Evolutionary conservation across 129 eudicot genomes (phyloP).

Genomic region (Kitagawia praeruptora): DNA sequence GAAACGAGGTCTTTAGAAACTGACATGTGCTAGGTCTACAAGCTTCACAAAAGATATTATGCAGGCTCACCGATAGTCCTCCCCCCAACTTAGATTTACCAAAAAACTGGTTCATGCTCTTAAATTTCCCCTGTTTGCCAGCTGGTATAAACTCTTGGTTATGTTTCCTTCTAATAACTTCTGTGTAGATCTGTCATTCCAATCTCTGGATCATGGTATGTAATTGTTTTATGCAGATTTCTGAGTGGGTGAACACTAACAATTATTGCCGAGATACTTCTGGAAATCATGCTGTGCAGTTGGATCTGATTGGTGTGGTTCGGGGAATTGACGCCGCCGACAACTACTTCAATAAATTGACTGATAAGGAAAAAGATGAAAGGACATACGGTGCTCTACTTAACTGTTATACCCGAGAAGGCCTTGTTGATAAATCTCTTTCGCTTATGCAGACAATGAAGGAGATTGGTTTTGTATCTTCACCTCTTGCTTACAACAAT

Average conservation of each 20-base stretch:
- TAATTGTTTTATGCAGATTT: slow-evolving; percentile 23
- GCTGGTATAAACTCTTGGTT: neutral
- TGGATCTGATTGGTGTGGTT: slow-evolving; percentile 36
- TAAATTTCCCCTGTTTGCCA: neutral
- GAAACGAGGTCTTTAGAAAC: neutral
- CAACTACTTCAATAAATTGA: slow-evolving; percentile 23
- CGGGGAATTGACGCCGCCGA: slow-evolving; percentile 37
- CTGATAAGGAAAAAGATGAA: slow-evolving; percentile 19
- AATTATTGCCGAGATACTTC: slow-evolving; percentile 17
- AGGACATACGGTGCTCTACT: slow-evolving; percentile 38
- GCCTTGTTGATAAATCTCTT: slow-evolving; percentile 30
- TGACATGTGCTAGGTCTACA: neutral
- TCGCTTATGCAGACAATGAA: slow-evolving; percentile 31
- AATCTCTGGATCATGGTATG: neutral
- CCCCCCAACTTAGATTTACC: neutral
- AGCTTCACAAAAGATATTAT: neutral
- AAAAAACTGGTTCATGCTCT: neutral
- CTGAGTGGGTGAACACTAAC: slow-evolving; percentile 33
- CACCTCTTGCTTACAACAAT: slow-evolving; percentile 35
- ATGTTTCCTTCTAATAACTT: neutral
- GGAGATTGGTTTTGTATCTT: slow-evolving; percentile 24
- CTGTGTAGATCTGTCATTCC: neutral
- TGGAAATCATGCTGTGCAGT: slow-evolving; percentile 26
- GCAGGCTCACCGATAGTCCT: neutral
- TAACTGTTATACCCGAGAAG: slow-evolving; percentile 32